These are phyloP conservation scores for Komagataella pseudopastoris DNA, from an alignment of 805 yeast genomes.

Conservation along the genomic window DNA sequence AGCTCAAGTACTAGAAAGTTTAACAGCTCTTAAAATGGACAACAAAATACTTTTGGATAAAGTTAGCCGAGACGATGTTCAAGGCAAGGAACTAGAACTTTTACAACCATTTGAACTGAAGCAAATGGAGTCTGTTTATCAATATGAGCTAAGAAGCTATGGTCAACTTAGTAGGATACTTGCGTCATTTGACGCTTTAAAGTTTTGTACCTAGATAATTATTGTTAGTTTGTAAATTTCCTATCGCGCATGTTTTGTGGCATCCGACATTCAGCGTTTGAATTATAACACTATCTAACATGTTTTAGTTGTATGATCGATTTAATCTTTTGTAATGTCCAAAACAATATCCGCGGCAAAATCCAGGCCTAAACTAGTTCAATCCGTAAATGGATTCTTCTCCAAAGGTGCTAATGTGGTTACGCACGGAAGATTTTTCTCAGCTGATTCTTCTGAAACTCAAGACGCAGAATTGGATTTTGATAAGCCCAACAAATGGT, in stretches of 20 bases:
- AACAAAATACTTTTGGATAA: slow-evolving; percentile 62
- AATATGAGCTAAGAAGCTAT: slow-evolving; percentile 38
- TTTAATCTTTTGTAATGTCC: background rate
- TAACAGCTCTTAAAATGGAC: slow-evolving; percentile 40
- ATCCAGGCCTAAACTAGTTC: background rate
- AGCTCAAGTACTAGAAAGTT: slow-evolving; percentile 33
- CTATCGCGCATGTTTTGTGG: background rate
- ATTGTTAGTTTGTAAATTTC: background rate
- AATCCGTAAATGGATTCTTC: background rate
- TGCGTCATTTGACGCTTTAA: slow-evolving; percentile 42
- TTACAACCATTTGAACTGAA: slow-evolving; percentile 63
- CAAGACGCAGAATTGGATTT: background rate
- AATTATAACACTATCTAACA: background rate
- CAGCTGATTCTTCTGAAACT: background rate
- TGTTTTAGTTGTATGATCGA: background rate
- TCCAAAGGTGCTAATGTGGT: background rate
- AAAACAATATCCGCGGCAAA: background rate
- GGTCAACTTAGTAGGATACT: slow-evolving; percentile 43
- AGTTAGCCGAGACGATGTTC: slow-evolving; percentile 82
- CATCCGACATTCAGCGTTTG: background rate
- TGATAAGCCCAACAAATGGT: slow-evolving; percentile 39
- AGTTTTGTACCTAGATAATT: slow-evolving; percentile 12
- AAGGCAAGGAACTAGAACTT: slow-evolving; percentile 65
- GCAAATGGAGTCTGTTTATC: slow-evolving; percentile 50
- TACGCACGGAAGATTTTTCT: background rate